Evolutionary conservation across 108 stramenopile species (phyloP).

Genomic region (Phaeodactylum tricornutum): DNA sequence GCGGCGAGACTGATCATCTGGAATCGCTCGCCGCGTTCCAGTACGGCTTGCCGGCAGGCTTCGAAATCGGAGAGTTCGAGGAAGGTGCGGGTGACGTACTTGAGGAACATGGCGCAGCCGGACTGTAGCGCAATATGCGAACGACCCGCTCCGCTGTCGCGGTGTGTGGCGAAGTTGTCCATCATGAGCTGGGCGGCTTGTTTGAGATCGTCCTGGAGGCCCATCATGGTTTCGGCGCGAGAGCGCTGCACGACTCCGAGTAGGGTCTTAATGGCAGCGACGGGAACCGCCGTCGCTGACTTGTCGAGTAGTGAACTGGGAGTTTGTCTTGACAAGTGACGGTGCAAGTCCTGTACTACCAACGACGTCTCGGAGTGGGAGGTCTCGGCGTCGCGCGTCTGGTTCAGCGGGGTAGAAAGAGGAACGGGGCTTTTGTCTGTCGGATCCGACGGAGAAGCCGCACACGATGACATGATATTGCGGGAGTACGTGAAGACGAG

Average conservation of each 20-base stretch:
- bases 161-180: too few relatives aligned
- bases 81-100: slow-evolving; percentile 85
- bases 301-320: slow-evolving; percentile 26
- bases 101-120: slow-evolving; percentile 74
- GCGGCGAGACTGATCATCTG: slow-evolving; percentile 75
- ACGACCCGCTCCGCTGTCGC: slow-evolving; percentile 21
- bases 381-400: too few relatives aligned
- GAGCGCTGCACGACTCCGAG: slow-evolving; percentile 76
- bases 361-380: not conserved
- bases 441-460: too few relatives aligned
- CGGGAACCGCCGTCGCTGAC: slow-evolving; percentile 68
- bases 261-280: slow-evolving; percentile 79
- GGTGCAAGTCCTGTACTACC: slow-evolving; percentile 20
- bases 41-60: slow-evolving; percentile 58
- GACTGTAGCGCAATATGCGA: slow-evolving; percentile 57
- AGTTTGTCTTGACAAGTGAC: slow-evolving; percentile 16
- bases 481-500: too few relatives aligned
- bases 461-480: too few relatives aligned
- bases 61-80: slow-evolving; percentile 73
- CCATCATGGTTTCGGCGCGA: slow-evolving; percentile 81
- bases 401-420: too few relatives aligned
- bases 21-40: slow-evolving; percentile 87
- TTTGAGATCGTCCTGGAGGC: slow-evolving; percentile 68
- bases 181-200: slow-evolving; percentile 57
- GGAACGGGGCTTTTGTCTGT: too few relatives aligned